phyloP scores from a whole-genome alignment of 768 basidiomycete genomes.

The Postia placenta region DNA sequence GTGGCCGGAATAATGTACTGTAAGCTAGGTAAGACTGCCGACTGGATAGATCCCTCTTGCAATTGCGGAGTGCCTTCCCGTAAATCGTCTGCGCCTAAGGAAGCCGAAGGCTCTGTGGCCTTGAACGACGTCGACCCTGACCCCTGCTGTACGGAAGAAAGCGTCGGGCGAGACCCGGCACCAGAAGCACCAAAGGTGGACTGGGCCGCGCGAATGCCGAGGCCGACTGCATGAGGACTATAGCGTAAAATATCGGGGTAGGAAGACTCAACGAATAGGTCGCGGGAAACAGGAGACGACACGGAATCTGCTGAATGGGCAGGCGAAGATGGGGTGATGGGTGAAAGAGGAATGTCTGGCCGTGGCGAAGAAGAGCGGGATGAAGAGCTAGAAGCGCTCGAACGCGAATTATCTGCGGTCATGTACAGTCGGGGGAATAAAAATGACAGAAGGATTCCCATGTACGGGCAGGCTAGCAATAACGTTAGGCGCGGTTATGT shows the following conservation, averaged over 20 bases:
- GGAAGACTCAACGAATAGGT: constrained; percentile 7
- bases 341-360: constrained; percentile 5
- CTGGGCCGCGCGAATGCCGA: constrained; percentile 21
- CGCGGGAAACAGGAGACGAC: constrained; percentile 1
- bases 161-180: constrained; percentile 12
- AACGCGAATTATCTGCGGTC: constrained; percentile 17
- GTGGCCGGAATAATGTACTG: constrained; percentile 6
- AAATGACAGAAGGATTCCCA: constrained; percentile 25
- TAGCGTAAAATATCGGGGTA: constrained; percentile 15
- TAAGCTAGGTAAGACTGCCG: constrained; percentile 3
- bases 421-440: constrained; percentile 25
- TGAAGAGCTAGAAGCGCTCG: constrained; percentile 14
- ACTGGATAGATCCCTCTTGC: constrained; percentile 1
- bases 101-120: constrained; percentile 9
- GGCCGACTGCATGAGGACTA: constrained; percentile 19
- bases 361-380: constrained; percentile 17
- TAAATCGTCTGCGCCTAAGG: not conserved
- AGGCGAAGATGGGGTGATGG: constrained; percentile 8
- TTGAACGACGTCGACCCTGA: constrained; percentile 12
- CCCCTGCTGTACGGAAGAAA: constrained; percentile 11
- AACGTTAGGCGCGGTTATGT: not conserved
- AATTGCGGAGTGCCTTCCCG: not conserved
- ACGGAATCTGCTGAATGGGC: constrained; percentile 7
- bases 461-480: constrained; percentile 9
- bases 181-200: constrained; percentile 17